Base-by-base conservation (phyloP, 2,329 filamentous ascomycete genomes). In the Pyrenochaeta sp. region DNA sequence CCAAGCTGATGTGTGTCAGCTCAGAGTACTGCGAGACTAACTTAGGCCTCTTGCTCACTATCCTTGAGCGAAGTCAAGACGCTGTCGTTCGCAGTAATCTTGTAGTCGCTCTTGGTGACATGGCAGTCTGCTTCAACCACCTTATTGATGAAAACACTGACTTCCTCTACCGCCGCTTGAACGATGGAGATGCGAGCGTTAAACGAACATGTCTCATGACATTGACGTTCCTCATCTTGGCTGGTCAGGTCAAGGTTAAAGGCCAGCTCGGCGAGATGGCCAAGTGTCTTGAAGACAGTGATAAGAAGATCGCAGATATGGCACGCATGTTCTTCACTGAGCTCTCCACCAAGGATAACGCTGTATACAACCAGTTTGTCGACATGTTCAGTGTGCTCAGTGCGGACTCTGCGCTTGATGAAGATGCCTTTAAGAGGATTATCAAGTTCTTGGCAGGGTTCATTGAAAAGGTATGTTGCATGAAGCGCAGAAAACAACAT, bases 81-180 rank as follows among this genome's bases (percentile, higher is more conserved):
- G 90, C 96, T 1, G 96, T 93, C 15, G 94, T 96, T 33, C 89
- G 95, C 45, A 96, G 91, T 67, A 99, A 99, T 72, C 91, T 96
- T 9, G 96, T 99, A 15, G 96, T 99, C 65, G 94, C 95, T 0
- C 86, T 99, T 0, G 95, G 95, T 33, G 95, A 99, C 73, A 99
- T 99, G 95, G 96, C 96, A 0, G 95, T 99, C 18, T 97, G 93
- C 83, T 99, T 99, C 84, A 99, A 99, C 72, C 95, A 99, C 71
- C 85, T 99, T 44, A 97, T 99, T 65, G 96, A 99, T 71, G 96
- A 99, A 78, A 98, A 99, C 76, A 99, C 95, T 0, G 95, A 99
- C 74, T 99, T 98, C 81, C 78, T 99, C 36, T 99, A 99, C 77
- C 89, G 95, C 17, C 88, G 96, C 15, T 84, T 99, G 7, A 96